Conservation (phyloP, 2,329 filamentous ascomycete species). For the Colletotrichum tropicicola region DNA sequence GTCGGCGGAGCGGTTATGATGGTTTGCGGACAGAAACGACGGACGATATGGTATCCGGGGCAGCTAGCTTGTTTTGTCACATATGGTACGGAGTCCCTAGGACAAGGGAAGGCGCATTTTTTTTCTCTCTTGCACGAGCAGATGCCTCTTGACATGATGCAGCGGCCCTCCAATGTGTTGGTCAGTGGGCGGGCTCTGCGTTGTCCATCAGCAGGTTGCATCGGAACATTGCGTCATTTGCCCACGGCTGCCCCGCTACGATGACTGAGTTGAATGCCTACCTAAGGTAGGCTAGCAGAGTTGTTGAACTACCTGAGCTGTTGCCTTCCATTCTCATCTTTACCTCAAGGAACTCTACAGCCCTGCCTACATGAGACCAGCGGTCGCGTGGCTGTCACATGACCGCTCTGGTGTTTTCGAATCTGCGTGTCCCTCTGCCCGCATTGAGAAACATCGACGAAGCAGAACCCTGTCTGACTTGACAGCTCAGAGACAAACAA, state of each 20-base stretch:
- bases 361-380: not conserved
- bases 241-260: constrained; percentile 11
- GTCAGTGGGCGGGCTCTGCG: not conserved
- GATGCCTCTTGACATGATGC: not conserved
- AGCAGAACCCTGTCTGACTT: not conserved
- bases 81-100: constrained; percentile 8
- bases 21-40: not conserved
- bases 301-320: too few relatives aligned
- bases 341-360: not conserved
- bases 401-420: not conserved
- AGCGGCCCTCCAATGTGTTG: not conserved
- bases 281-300: too few relatives aligned
- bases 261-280: not conserved
- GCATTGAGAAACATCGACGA: not conserved
- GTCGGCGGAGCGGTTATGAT: not conserved
- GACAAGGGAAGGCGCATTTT: constrained; percentile 18
- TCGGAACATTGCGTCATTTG: constrained; percentile 23
- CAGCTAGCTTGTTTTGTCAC: constrained; percentile 28
- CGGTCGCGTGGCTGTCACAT: not conserved
- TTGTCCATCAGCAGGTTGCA: constrained; percentile 1
- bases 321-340: too few relatives aligned
- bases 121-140: not conserved
- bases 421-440: not conserved
- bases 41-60: not conserved
- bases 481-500: not conserved